phyloP scores from a whole-genome alignment of 148 eudicot species.

The Rhododendron williamsianum region DNA sequence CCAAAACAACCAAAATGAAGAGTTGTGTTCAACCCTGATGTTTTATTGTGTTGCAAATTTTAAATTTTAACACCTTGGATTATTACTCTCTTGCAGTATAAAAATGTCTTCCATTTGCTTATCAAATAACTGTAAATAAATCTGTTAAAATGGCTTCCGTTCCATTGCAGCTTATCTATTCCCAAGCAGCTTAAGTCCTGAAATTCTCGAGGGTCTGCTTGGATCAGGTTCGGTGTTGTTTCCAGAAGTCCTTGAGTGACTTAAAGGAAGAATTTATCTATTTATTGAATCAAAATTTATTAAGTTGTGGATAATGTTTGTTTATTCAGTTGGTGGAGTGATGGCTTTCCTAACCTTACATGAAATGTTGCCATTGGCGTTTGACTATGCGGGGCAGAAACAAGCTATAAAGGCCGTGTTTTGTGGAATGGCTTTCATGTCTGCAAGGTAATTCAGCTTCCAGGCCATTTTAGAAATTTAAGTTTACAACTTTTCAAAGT shows the following conservation, averaged over 20 bases:
- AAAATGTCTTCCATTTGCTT: background rate
- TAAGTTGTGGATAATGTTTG: slow-evolving; percentile 1
- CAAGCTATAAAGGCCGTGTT: slow-evolving; percentile 97
- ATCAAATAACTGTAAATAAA: background rate
- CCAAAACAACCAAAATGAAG: background rate
- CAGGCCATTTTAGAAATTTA: background rate
- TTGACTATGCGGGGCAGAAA: slow-evolving; percentile 96
- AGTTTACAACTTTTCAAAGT: background rate
- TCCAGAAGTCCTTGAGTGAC: background rate
- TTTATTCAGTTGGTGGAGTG: slow-evolving; percentile 84
- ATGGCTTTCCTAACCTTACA: slow-evolving; percentile 98
- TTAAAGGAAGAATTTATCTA: background rate
- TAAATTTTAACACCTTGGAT: background rate
- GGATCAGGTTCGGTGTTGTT: slow-evolving; percentile 57
- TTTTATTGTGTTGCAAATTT: background rate
- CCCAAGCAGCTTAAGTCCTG: slow-evolving; percentile 79
- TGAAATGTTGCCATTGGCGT: slow-evolving; percentile 96
- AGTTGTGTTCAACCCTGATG: background rate
- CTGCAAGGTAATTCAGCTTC: slow-evolving; percentile 69
- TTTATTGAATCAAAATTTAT: slow-evolving; percentile 1
- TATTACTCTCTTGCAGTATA: background rate
- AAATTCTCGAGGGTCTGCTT: slow-evolving; percentile 90
- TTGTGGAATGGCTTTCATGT: slow-evolving; percentile 98
- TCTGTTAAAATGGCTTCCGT: background rate
- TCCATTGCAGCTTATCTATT: slow-evolving; percentile 74